Evolutionary conservation across 2,329 filamentous ascomycete species (phyloP).

Genomic region (Lomentospora prolificans): DNA sequence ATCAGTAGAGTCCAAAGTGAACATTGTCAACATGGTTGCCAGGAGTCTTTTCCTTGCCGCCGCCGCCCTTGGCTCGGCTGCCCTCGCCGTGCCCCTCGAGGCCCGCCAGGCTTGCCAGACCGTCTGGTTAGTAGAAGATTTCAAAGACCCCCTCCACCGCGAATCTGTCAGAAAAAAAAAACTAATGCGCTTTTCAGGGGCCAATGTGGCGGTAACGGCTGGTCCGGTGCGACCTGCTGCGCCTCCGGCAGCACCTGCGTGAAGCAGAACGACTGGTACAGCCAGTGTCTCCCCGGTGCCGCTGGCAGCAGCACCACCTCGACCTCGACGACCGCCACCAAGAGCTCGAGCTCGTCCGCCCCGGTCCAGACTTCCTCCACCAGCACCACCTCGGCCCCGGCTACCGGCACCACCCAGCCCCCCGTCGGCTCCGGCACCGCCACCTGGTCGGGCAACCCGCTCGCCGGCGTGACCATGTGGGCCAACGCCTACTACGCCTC

Average conservation of each 20-base stretch:
- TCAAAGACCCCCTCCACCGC: not conserved
- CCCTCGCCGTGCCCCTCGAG: conserved; percentile 4
- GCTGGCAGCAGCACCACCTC: not conserved
- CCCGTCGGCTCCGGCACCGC: conserved; percentile 24
- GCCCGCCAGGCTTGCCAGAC: conserved; percentile 2
- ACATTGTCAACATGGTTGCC: not conserved
- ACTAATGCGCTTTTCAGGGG: conserved; percentile 3
- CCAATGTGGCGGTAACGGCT: conserved; percentile 10
- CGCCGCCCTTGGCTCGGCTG: not conserved
- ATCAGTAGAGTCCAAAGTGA: not conserved
- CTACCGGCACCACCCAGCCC: conserved; percentile 16
- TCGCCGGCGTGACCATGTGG: conserved; percentile 38
- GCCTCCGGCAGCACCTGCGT: conserved; percentile 8
- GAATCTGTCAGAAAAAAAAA: not conserved
- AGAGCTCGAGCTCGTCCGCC: conserved; percentile 17
- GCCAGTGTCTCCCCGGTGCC: conserved; percentile 8
- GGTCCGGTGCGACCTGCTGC: conserved; percentile 9
- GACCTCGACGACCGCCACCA: conserved; percentile 10
- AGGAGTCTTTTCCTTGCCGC: not conserved
- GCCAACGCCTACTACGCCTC: conserved; percentile 47
- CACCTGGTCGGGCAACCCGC: conserved; percentile 41
- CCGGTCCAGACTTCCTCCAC: conserved; percentile 12
- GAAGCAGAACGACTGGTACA: conserved; percentile 11
- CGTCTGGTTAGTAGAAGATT: not conserved
- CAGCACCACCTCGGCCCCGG: conserved; percentile 10